Base-by-base conservation (phyloP, 73 alveolate genomes). In the Blepharisma stoltei region DNA sequence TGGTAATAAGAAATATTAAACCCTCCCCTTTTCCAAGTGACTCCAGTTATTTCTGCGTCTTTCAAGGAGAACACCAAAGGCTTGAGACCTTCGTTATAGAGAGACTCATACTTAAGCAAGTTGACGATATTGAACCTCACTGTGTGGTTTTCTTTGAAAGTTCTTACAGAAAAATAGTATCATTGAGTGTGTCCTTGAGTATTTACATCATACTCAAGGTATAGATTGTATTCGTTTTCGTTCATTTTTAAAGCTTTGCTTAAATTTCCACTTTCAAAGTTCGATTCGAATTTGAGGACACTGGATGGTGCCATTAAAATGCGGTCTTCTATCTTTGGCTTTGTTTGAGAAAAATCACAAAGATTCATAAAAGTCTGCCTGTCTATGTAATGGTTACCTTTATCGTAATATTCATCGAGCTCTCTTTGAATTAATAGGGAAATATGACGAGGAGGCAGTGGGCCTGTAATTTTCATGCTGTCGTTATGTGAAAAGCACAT, bases 181-280 rank as follows among this genome's bases (percentile, higher is more conserved):
- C 98, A 95, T 80, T 95, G 94, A 14, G 97, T 93, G 80, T 95
- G 94, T 21, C 99, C 99, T 76, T 85, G 78, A 6, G 99, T 95
- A 73, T 95, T 92, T 41, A 91, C 85, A 80, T 95, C 99, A 77
- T 90, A 89, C 71, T 90, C 92, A 47, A 95, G 71, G 55, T 86
- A 73, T 65, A 95, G 77, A 81, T 95, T 91, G 82, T 93, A 95
- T 65, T 93, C 97, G 76, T 70, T 76, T 67, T 94, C 97, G 66
- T 67, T 45, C 21, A 89, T 0, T 55, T 85, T 89, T 20, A 43
- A 11, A 2, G 91, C 90, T 5, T 69, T 6, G 23, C 47, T 50
- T 2, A 88, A 80, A 54, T 88, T 88, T 23, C 95, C 95, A 48
- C 87, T 46, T 69, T 88, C 95, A 48, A 88, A 88, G 11, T 79